Conservation (phyloP, 805 yeast genomes). For the Metschnikowia matae region DNA sequence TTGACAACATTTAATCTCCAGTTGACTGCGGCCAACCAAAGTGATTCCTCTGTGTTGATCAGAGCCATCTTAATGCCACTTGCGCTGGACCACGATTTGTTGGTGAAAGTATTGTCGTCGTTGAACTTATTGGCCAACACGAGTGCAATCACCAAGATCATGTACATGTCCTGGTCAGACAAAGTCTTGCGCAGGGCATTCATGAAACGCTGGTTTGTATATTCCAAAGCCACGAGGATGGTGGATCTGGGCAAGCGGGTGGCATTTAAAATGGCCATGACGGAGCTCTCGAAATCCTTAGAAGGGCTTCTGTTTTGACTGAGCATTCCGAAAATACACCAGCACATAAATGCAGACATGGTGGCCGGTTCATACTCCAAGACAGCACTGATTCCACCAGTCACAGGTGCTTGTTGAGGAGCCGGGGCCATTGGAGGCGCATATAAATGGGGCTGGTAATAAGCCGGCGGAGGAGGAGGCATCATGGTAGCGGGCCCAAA, state of each 20-base stretch:
- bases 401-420: conserved; percentile 18
- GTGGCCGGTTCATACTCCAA: conserved; percentile 73
- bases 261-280: conserved; percentile 70
- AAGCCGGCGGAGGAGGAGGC: conserved; percentile 11
- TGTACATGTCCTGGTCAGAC: conserved; percentile 41
- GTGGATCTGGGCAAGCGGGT: conserved; percentile 86
- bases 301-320: conserved; percentile 46
- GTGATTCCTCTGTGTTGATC: conserved; percentile 64
- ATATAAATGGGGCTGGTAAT: conserved; percentile 11
- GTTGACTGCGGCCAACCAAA: conserved; percentile 59
- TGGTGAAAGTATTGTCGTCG: conserved; percentile 95
- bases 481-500: conserved; percentile 8
- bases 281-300: conserved; percentile 51
- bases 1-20: conserved; percentile 52
- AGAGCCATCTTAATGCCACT: conserved; percentile 65
- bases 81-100: conserved; percentile 95
- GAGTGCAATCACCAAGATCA: conserved; percentile 60
- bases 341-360: conserved; percentile 78
- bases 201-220: conserved; percentile 58
- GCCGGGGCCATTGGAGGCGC: conserved; percentile 3
- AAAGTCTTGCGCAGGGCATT: conserved; percentile 22
- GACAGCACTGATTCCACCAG: conserved; percentile 75
- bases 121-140: conserved; percentile 89
- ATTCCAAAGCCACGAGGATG: conserved; percentile 72
- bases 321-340: conserved; percentile 67